Evolutionary conservation across 768 basidiomycete species (phyloP).

Genomic region (Leccinum variicolor): DNA sequence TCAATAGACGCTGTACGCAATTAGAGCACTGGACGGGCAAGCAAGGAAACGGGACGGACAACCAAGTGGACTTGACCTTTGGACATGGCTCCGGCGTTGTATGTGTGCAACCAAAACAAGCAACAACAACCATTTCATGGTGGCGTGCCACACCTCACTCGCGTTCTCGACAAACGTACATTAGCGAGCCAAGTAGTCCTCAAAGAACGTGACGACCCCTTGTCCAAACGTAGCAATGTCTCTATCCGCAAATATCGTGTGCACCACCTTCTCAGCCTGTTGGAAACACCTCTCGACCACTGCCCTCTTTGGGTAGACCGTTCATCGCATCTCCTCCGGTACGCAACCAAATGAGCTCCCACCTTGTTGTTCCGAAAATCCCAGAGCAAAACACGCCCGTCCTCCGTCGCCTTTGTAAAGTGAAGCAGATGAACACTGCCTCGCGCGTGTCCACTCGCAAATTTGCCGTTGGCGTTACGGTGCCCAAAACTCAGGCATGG

Average conservation of each 20-base stretch:
- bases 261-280: conserved; percentile 35
- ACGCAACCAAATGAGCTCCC: conserved; percentile 17
- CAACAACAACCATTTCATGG: conserved; percentile 8
- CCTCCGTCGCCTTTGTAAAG: conserved; percentile 46
- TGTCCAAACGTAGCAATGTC: conserved; percentile 42
- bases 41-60: conserved; percentile 42
- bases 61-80: conserved; percentile 73
- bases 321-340: conserved; percentile 18
- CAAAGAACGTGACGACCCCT: conserved; percentile 37
- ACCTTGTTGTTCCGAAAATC: conserved; percentile 50
- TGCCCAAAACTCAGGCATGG: conserved; percentile 46
- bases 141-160: conserved; percentile 13
- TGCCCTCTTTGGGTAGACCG: conserved; percentile 31
- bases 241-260: conserved; percentile 38
- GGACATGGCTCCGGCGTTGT: conserved; percentile 48
- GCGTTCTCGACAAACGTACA: conserved; percentile 7
- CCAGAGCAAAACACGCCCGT: conserved; percentile 44
- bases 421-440: conserved; percentile 40
- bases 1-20: conserved; percentile 65
- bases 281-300: conserved; percentile 32
- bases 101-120: conserved; percentile 19
- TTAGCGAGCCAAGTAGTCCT: conserved; percentile 26
- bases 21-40: conserved; percentile 7
- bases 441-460: conserved; percentile 30
- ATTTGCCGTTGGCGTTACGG: conserved; percentile 25